Conservation (phyloP, 176 grass and related monocot species). For the Triticum timopheevii region DNA sequence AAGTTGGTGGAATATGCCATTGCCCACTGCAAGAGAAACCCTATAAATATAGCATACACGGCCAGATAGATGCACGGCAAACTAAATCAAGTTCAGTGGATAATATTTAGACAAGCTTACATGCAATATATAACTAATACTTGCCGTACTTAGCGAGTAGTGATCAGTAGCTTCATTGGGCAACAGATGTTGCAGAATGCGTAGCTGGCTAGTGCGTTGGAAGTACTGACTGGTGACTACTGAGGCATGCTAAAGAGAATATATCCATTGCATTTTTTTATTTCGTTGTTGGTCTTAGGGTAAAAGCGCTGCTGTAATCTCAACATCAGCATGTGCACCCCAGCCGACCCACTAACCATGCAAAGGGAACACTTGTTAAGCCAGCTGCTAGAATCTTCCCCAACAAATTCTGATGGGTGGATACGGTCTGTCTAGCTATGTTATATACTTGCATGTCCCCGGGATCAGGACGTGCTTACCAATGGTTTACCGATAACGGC, state of each 20-base stretch:
- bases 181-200: neutral
- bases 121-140: neutral
- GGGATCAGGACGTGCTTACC: neutral
- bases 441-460: neutral
- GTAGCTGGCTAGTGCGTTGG: conserved; percentile 6
- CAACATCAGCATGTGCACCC: neutral
- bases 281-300: neutral
- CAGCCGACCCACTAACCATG: neutral
- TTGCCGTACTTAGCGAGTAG: conserved; percentile 1
- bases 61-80: neutral
- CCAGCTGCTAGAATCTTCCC: neutral
- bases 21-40: neutral
- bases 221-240: neutral
- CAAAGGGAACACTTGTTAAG: neutral
- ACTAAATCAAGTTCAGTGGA: neutral
- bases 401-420: neutral
- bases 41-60: neutral
- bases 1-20: conserved; percentile 19
- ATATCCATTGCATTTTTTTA: neutral
- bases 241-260: neutral
- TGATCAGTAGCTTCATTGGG: conserved; percentile 3
- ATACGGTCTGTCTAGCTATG: neutral
- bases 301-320: neutral
- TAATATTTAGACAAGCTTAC: conserved; percentile 1
- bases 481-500: too few species aligned